These are phyloP conservation scores for Populus simonii DNA, from an alignment of 345 rosid genomes.

Conservation along the genomic window DNA sequence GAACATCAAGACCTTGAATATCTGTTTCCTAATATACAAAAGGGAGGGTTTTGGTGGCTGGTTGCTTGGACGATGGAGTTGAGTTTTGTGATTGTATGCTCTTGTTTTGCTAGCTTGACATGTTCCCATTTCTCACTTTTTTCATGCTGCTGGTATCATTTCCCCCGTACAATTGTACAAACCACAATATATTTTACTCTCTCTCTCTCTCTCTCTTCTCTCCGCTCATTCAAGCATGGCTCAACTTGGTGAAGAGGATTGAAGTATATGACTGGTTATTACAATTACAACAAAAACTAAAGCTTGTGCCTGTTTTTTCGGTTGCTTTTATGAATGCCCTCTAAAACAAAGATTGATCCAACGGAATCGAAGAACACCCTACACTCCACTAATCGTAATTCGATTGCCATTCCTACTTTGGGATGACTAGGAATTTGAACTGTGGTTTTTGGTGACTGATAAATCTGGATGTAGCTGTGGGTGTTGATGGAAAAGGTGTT, in stretches of 20 bases:
- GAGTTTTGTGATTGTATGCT: slow-evolving; percentile 3
- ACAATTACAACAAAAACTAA: no score
- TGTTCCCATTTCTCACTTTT: not conserved
- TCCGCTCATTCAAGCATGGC: not conserved
- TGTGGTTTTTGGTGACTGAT: no score
- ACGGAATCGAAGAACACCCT: no score
- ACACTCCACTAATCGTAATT: no score
- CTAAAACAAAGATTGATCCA: no score
- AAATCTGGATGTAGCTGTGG: no score
- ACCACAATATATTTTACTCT: not conserved
- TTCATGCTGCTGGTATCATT: not conserved
- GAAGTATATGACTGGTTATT: not conserved
- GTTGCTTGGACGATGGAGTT: slow-evolving; percentile 18
- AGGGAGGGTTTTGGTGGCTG: slow-evolving; percentile 9
- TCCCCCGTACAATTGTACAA: not conserved
- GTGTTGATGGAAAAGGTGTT: no score
- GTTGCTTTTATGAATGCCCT: no score
- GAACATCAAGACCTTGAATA: not conserved
- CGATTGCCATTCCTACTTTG: no score
- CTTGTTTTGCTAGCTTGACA: not conserved
- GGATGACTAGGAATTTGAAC: no score
- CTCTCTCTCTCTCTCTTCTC: no score
- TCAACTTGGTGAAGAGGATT: not conserved
- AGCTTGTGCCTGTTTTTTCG: no score
- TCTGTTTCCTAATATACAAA: slow-evolving; percentile 6